Conservation (phyloP, 1,284 basidiomycete genomes). For the Porogramme epimiltina region DNA sequence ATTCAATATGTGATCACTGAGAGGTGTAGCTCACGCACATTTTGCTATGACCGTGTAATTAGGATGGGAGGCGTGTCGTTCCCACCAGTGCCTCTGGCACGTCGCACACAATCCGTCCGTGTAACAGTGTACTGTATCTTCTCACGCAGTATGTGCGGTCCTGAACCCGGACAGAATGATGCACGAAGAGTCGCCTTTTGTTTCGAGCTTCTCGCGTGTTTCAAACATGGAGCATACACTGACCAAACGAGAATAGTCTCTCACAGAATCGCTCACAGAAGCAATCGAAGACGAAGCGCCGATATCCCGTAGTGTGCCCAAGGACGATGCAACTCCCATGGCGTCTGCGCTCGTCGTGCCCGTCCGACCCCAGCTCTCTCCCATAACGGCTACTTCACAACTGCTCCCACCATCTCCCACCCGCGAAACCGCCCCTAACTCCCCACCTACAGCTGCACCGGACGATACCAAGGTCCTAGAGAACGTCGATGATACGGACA, state of each 20-base stretch:
- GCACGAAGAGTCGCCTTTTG: too few relatives aligned
- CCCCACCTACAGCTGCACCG: background rate
- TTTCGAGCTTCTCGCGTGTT: too few relatives aligned
- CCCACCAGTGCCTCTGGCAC: too few relatives aligned
- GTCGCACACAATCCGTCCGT: too few relatives aligned
- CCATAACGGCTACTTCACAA: slow-evolving; percentile 10
- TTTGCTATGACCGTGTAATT: too few relatives aligned
- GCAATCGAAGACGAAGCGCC: slow-evolving; percentile 66
- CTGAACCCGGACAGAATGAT: too few relatives aligned
- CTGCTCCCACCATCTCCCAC: slow-evolving; percentile 6
- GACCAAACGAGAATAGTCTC: slow-evolving; percentile 44
- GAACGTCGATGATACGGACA: background rate
- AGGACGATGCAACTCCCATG: slow-evolving; percentile 31
- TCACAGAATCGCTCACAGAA: slow-evolving; percentile 70
- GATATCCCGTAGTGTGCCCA: slow-evolving; percentile 34
- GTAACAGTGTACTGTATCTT: too few relatives aligned
- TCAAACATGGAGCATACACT: background rate
- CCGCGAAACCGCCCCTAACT: background rate
- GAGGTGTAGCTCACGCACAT: too few relatives aligned
- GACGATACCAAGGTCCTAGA: background rate
- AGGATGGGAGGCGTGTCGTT: too few relatives aligned
- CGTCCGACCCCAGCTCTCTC: slow-evolving; percentile 7
- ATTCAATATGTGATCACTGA: too few relatives aligned
- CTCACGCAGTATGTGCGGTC: too few relatives aligned
- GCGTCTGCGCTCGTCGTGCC: slow-evolving; percentile 10